A percentile compares a stretch with the other conserved stretches of the same genome.
phyloP scores from a whole-genome alignment of 2,329 filamentous ascomycete genomes.

The Trichoderma koningiopsis region DNA sequence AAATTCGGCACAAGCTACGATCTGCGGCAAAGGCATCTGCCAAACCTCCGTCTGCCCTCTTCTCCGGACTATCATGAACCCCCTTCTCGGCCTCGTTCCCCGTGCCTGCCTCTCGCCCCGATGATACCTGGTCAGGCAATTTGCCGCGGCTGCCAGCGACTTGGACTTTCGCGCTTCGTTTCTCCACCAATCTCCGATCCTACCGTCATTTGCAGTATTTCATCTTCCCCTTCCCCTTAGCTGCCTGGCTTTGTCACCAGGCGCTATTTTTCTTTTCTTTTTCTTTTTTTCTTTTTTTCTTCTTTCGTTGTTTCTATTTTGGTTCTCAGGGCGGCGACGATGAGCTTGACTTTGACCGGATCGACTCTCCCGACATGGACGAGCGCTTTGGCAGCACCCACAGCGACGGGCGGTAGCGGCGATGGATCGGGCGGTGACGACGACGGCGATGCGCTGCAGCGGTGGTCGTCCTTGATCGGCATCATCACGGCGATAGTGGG shows the following conservation, averaged over 20 bases:
- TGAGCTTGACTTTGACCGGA: conserved; percentile 33
- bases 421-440: conserved; percentile 31
- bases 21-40: conserved; percentile 9
- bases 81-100: background rate
- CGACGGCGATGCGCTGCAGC: conserved; percentile 54
- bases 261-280: conserved; percentile 18
- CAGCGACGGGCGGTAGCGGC: conserved; percentile 17
- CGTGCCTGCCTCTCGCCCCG: conserved; percentile 13
- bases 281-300: conserved; percentile 1
- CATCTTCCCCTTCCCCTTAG: conserved; percentile 26
- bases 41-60: too few species aligned
- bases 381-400: conserved; percentile 18
- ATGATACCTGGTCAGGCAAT: conserved; percentile 24
- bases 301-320: background rate
- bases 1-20: conserved; percentile 7
- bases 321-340: conserved; percentile 29
- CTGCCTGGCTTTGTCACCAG: conserved; percentile 28
- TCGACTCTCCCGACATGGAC: conserved; percentile 31
- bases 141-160: conserved; percentile 18
- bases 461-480: conserved; percentile 93
- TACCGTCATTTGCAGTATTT: conserved; percentile 12
- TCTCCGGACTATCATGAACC: background rate
- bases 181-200: conserved; percentile 25
- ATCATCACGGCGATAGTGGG: conserved; percentile 91
- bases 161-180: conserved; percentile 19